Percentiles rank a stretch among this genome's conserved stretches.
phyloP scores from a whole-genome alignment of 1,284 basidiomycete genomes.

The Malassezia restricta region DNA sequence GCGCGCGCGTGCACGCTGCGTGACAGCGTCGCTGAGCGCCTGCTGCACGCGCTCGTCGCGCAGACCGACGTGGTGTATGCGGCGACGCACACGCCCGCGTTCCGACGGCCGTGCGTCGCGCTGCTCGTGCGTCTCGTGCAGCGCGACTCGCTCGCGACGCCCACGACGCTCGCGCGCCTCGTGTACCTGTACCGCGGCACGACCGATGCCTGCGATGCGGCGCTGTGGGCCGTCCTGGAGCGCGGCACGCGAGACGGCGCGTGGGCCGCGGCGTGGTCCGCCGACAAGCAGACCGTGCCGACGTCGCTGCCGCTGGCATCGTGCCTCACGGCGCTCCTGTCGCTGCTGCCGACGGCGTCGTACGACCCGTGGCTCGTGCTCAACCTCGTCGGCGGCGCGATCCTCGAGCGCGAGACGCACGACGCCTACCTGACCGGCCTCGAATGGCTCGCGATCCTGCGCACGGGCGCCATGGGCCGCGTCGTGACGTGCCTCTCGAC shows the following conservation, averaged over 20 bases:
- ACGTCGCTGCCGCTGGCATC: background rate
- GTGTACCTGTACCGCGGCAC: constrained; percentile 63
- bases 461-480: constrained; percentile 66
- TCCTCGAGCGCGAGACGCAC: constrained; percentile 49
- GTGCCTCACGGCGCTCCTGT: constrained; percentile 56
- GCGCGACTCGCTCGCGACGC: constrained; percentile 60
- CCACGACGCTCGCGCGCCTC: constrained; percentile 56
- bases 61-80: constrained; percentile 19
- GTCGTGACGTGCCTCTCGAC: constrained; percentile 64
- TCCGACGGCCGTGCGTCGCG: constrained; percentile 6
- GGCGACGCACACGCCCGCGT: constrained; percentile 19
- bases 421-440: constrained; percentile 52
- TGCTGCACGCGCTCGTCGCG: constrained; percentile 23
- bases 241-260: constrained; percentile 58
- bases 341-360: constrained; percentile 54
- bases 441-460: constrained; percentile 71
- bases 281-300: constrained; percentile 5
- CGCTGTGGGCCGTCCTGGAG: constrained; percentile 61
- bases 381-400: constrained; percentile 57
- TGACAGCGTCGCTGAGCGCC: constrained; percentile 14
- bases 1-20: constrained; percentile 9
- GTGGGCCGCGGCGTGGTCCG: constrained; percentile 29
- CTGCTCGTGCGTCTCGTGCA: constrained; percentile 1
- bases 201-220: constrained; percentile 55
- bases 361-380: constrained; percentile 76